Base-by-base conservation (phyloP, 2,329 filamentous ascomycete species). In the Akanthomyces dipterigenus region DNA sequence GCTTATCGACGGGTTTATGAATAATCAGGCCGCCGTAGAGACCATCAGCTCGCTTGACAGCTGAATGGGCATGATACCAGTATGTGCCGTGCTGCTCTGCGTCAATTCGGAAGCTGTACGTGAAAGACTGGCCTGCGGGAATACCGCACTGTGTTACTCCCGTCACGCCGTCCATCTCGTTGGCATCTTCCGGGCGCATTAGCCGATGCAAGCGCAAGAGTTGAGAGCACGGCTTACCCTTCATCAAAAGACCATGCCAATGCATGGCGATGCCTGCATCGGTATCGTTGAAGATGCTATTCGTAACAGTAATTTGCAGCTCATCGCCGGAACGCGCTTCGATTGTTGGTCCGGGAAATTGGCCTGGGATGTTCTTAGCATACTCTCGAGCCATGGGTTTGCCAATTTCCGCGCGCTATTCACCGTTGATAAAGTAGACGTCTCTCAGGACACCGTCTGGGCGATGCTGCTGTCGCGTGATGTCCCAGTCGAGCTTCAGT, bases 191-290 rank as follows among this genome's bases (percentile, higher is more conserved):
- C 8, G 14, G 3, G 16, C n/a, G 18, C 5, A 18, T 55, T 28
- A 38, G 38, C 51, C 36, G 14, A 20, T 34, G 40, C 18, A 16
- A 8, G 20, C 24, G 20, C n/a, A 45, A 9, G 11, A 9, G 14
- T 26, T 11, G n/a, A 24, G n/a, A n/a, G n/a, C 14, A 11, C 82
- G 78, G 83, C 0, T 82, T 83, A 22, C 82, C 82, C 63, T 82
- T 82, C 71, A 88, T 85, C 66, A 83, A 85, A 64, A 89, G 77
- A 28, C 87, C 87, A 67, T 90, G 87, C 73, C 86, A 89, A 68
- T 90, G 87, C n/a, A 89, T 76, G 55, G 80, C 81, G 2, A 86
- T 85, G 58, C 62, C 62, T 9, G 45, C 55, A 20, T 55, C 55
- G 22, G 70, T 75, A 51, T 64, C 65, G 42, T 72, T 68, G 18